phyloP scores from a whole-genome alignment of 176 grass and related monocot genomes.

The Triticum turgidum region DNA sequence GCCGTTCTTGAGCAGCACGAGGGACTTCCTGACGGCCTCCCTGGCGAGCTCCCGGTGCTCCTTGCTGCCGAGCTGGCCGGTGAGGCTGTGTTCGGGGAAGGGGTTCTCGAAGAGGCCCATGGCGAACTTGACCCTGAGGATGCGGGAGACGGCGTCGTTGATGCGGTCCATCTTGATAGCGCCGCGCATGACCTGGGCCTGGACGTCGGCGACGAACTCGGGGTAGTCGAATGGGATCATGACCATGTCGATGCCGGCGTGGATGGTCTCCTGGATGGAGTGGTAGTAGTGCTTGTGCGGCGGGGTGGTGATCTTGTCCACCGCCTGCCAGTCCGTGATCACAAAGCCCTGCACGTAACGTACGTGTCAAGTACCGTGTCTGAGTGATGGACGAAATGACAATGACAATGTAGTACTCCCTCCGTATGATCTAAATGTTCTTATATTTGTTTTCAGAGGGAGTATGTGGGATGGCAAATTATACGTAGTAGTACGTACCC shows the following conservation, averaged over 20 bases:
- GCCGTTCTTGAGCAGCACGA: slow-evolving; percentile 79
- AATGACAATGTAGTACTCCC: too few species aligned
- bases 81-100: slow-evolving; percentile 43
- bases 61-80: slow-evolving; percentile 53
- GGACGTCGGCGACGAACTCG: slow-evolving; percentile 52
- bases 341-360: slow-evolving; percentile 50
- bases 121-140: slow-evolving; percentile 81
- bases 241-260: slow-evolving; percentile 76
- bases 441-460: too few species aligned
- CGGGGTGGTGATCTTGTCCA: slow-evolving; percentile 51
- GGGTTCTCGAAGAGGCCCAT: slow-evolving; percentile 86
- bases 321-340: slow-evolving; percentile 78
- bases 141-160: slow-evolving; percentile 66
- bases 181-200: slow-evolving; percentile 30
- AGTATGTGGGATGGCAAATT: too few species aligned
- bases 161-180: slow-evolving; percentile 55
- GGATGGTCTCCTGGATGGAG: slow-evolving; percentile 56
- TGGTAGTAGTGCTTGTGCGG: slow-evolving; percentile 61
- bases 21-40: slow-evolving; percentile 74
- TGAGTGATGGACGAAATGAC: too few species aligned
- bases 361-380: too few species aligned
- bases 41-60: slow-evolving; percentile 55
- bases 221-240: slow-evolving; percentile 74
- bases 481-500: slow-evolving; percentile 20
- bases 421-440: too few species aligned